Evolutionary conservation across 116 monocot species (phyloP), one percentile per base, ranked within the genome.

Genomic region (Cymodocea nodosa): DNA sequence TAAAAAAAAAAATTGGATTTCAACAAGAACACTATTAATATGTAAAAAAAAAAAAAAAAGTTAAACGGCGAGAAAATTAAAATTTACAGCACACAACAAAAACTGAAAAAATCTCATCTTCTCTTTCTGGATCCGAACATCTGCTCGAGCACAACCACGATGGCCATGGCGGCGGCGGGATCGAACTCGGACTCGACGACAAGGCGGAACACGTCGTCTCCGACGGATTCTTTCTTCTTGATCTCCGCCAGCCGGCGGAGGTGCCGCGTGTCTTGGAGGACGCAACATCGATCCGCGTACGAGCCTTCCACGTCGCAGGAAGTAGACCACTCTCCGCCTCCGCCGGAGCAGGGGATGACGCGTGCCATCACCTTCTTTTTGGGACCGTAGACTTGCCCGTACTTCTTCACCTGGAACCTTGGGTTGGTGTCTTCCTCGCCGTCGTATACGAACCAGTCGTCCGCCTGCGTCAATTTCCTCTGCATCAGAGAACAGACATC

Each of bases 81-180:
- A n/a, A n/a, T n/a, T n/a, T n/a, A n/a, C n/a, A n/a, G n/a, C n/a
- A n/a, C n/a, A n/a, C n/a, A n/a, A n/a, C n/a, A n/a, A n/a, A n/a
- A n/a, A n/a, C n/a, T n/a, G n/a, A n/a, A 35, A 61, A 36, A 13
- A 61, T 6, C 16, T 61, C 61, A 61, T 17, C 35, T 18, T 37
- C n/a, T 60, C 12, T 15, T 60, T 6, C 58, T 70, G 10, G 39
- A 83, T 15, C 85, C 78, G 44, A 81, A 85, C 85, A 93, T 88
- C 76, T 86, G 84, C 35, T 93, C 89, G 67, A 93, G 83, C 5
- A 86, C 79, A 30, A 93, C 71, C 0, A 93, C 84, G 51, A 86
- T 59, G 40, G 86, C 89, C 93, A 93, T 89, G 40, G 89, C 89
- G 22, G 78, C 36, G 18, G 60, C 69, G 56, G 73, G 40, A 39